Percentiles rank a stretch among this genome's conserved stretches.
These are phyloP conservation scores for Aspergillus sojae DNA, from an alignment of 2,329 filamentous ascomycete species.

Conservation along the genomic window DNA sequence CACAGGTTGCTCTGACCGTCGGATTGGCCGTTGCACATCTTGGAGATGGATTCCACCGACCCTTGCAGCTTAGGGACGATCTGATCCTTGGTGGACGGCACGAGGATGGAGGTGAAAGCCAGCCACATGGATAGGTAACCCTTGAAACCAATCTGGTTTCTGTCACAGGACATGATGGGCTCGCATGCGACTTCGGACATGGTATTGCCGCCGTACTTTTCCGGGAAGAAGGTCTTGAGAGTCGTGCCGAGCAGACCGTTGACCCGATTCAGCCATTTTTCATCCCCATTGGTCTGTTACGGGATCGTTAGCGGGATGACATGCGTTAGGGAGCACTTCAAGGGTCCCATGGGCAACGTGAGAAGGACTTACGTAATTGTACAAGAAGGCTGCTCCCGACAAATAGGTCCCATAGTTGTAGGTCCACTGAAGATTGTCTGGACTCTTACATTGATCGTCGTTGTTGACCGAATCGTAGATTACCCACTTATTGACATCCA, in stretches of 20 bases:
- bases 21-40: constrained; percentile 55
- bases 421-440: constrained; percentile 65
- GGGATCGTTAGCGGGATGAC: background rate
- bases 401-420: constrained; percentile 65
- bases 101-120: constrained; percentile 59
- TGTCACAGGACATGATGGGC: constrained; percentile 59
- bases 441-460: constrained; percentile 60
- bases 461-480: constrained; percentile 66
- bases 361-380: constrained; percentile 55
- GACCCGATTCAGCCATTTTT: constrained; percentile 57
- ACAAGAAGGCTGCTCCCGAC: constrained; percentile 65
- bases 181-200: constrained; percentile 70
- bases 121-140: constrained; percentile 68
- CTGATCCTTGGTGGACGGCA: constrained; percentile 55
- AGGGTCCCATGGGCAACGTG: background rate
- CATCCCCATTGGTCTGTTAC: constrained; percentile 49
- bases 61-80: constrained; percentile 60
- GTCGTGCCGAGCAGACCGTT: constrained; percentile 55
- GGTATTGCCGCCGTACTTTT: constrained; percentile 48
- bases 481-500: constrained; percentile 60
- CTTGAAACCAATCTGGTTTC: constrained; percentile 72
- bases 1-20: constrained; percentile 58
- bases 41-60: constrained; percentile 61
- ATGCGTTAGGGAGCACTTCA: background rate
- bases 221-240: constrained; percentile 52